Base-by-base conservation (phyloP, 495 filamentous ascomycete genomes). In the Daldinia vernicosa region DNA sequence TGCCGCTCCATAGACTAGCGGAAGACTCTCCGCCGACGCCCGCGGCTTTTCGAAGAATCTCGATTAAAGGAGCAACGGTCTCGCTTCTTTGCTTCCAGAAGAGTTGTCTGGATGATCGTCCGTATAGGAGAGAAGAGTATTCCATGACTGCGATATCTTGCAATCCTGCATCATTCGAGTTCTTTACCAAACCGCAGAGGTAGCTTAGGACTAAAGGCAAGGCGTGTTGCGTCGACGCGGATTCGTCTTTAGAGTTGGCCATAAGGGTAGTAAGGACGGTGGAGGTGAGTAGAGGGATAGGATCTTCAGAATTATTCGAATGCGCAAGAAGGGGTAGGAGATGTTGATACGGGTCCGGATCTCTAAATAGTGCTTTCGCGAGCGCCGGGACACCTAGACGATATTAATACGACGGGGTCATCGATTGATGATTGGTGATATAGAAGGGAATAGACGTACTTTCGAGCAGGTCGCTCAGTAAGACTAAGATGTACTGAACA, bases 121-220 rank as follows among this genome's bases (percentile, higher is more conserved):
- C 93, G 53, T 93, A 89, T 19, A 98, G 81, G n/a, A 98, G 83
- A 3, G 91, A 87, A 33, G 96, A 97, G 80, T 96, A 95, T 77
- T 93, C 88, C 77, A 94, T 91, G 9, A 98, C 93, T 5, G 93
- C 95, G 78, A 98, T 97, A 74, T 99, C 96, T 79, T 98, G 95
- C 22, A 97, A 85, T 19, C 93, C 93, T 62, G 91, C 92, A 67
- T 84, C 82, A 75, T 93, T 94, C 55, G 92, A 85, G 75, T 89
- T 93, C 80, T 93, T 92, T 59, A 91, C 89, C 50, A 93, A 83
- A 40, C 87, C 86, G n/a, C 93, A 90, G 40, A 98, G 88, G 80
- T 97, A 98, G 75, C 83, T 88, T 81, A 94, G 94, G 32, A 98
- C 83, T 74, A 92, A 84, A n/a, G 94, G 90, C 43, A 98, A 84